phyloP scores from a whole-genome alignment of 1,139 yeast genomes.

The Zygosaccharomyces sapae region DNA sequence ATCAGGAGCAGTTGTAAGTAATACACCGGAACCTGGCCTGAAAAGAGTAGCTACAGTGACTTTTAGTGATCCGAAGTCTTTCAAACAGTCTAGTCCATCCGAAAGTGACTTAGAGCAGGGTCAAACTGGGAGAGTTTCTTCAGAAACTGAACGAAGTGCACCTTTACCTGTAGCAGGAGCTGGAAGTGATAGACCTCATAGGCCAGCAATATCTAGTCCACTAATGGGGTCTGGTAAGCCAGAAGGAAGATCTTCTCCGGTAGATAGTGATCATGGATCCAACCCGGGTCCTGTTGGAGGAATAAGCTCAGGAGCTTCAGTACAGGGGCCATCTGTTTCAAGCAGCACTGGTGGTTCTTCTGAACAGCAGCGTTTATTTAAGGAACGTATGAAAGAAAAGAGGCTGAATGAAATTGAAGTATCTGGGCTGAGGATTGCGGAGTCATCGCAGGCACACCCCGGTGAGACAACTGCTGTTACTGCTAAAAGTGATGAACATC shows the following conservation, averaged over 20 bases:
- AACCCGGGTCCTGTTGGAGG: slow-evolving; percentile 2
- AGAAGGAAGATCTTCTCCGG: slow-evolving; percentile 4
- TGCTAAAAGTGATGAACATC: slow-evolving; percentile 49
- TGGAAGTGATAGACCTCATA: slow-evolving; percentile 11
- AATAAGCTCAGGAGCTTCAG: not conserved
- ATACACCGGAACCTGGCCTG: slow-evolving; percentile 35
- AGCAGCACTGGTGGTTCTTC: not conserved
- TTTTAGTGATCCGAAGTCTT: slow-evolving; percentile 32
- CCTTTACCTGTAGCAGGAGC: slow-evolving; percentile 3
- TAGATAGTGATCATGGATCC: slow-evolving; percentile 6
- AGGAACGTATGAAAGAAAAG: slow-evolving; percentile 9
- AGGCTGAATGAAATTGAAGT: slow-evolving; percentile 4
- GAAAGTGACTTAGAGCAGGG: slow-evolving; percentile 47
- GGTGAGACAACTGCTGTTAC: slow-evolving; percentile 1
- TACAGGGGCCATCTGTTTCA: slow-evolving; percentile 1
- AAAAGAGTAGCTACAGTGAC: slow-evolving; percentile 38
- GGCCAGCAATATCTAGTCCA: slow-evolving; percentile 11
- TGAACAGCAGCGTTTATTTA: slow-evolving; percentile 12
- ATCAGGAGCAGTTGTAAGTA: slow-evolving; percentile 37
- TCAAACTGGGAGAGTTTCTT: slow-evolving; percentile 52
- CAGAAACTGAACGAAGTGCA: slow-evolving; percentile 31
- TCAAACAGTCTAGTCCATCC: slow-evolving; percentile 19
- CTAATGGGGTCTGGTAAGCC: slow-evolving; percentile 11
- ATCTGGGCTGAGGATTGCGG: not conserved
- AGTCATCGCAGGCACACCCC: slow-evolving; percentile 2